Evolutionary conservation across 257 asterid genomes (phyloP), one percentile per base, ranked within the genome.

Genomic region (Jacaranda mimosifolia): DNA sequence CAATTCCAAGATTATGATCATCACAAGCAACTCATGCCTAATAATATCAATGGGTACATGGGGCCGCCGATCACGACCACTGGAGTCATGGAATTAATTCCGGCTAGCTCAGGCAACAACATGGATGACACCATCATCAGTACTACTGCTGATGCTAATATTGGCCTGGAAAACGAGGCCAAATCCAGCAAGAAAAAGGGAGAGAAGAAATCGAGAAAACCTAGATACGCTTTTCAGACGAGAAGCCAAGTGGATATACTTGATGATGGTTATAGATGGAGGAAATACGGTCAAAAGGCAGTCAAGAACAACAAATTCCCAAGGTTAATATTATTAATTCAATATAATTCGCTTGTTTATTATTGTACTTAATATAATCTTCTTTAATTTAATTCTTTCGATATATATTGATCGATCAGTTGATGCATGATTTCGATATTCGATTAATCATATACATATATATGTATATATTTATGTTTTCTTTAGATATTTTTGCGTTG

Each of bases 191-290:
- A 73, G 64, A 66, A 36, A 10, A 77, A 77, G 55, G 75, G 60
- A 4, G 82, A 68, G 76, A 81, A 81, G 58, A 81, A 66, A 45
- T 32, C 81, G 1, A 72, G 48, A 63, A 80, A 60, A 17, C 73
- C 80, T 35, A 80, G 51, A 68, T 65, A 55, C n/a, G 85, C 85
- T 9, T 81, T 81, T 57, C 85, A 77, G 81, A 81, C 85, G 4
- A 81, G 85, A 72, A 81, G 82, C 71, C 85, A 81, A 19, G 85
- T 81, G 5, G 85, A 81, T 66, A 81, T 81, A 56, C 85, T 81
- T 19, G 85, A 81, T 4, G 46, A 42, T 42, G 46, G 46, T 6
- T 42, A 42, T 42, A 42, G 46, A 42, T 42, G 46, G 46, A 42
- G 85, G 85, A 80, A 80, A 62, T 81, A 81, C 65, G 85, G 85